Base-by-base conservation (phyloP, 768 basidiomycete genomes). In the Boletellus ananiceps region DNA sequence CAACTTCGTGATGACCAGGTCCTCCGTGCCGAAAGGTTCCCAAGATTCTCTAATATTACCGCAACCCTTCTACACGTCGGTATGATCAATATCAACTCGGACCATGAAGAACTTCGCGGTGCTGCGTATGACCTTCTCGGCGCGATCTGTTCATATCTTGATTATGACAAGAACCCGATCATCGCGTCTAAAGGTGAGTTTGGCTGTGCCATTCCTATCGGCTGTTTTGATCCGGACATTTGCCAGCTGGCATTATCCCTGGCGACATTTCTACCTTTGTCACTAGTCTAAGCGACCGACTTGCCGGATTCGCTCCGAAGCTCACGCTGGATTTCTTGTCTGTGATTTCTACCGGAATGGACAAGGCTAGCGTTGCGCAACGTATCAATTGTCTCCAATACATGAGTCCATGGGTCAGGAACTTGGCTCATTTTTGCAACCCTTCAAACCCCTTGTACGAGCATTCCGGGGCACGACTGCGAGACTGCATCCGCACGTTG, bases 321-420 rank as follows among this genome's bases (percentile, higher is more conserved):
- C 71, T 95, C 29, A 93, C 92, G 0, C 71, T 95, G 15, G 93
- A 95, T 66, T 90, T 95, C 67, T 72, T 94, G 46, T 80, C 83
- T n/a, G 93, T 93, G 66, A 88, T 93, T 25, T 80, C 80, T 29
- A 77, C 77, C 0, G 79, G 82, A 3, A 81, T 88, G 74, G 60
- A 75, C 69, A 73, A 70, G 56, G 66, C 70, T 12, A 61, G 62
- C 19, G 59, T 68, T 2, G 60, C 70, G 1, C 84, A 86, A 41
- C 82, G 84, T 34, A 81, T 88, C 35, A 79, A 77, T 51, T 91
- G 84, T 59, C 64, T 94, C 18, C 82, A 86, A 51, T 93, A 92
- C 60, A 76, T 95, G 74, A 81, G 78, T 35, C 92, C 93, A 3
- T 96, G 93, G 93, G 79, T 95, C 36, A 83, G 78, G 63, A 93